Evolutionary conservation across 106 monocot genomes (phyloP).

Genomic region (Allium cepa): DNA sequence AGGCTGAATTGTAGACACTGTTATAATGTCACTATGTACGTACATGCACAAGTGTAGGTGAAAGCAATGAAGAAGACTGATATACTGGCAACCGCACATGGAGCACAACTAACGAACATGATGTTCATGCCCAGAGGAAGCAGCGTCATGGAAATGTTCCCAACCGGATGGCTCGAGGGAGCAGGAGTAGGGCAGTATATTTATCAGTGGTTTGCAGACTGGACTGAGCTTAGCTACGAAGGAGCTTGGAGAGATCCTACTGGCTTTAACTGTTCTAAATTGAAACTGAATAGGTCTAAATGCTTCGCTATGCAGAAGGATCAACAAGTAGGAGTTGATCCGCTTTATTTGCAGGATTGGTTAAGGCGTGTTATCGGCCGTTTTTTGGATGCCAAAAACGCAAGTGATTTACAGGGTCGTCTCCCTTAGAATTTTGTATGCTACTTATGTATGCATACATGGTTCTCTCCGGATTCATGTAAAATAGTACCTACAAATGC

Average conservation of each 20-base stretch:
- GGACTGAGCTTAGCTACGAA: conserved; percentile 9
- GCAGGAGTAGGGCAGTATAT: conserved; percentile 21
- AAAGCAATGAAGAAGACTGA: conserved; percentile 14
- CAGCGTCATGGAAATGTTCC: conserved; percentile 26
- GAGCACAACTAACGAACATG: conserved; percentile 26
- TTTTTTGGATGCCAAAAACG: neutral
- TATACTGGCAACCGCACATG: conserved; percentile 16
- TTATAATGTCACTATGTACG: conserved; percentile 5
- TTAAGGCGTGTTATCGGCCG: neutral
- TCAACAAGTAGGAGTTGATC: conserved; percentile 8
- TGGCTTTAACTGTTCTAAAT: neutral
- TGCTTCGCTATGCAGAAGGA: conserved; percentile 19
- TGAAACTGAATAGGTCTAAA: neutral
- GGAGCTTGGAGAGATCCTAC: conserved; percentile 10
- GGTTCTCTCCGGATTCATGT: too few species aligned
- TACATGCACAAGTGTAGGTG: conserved; percentile 6
- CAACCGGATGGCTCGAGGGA: conserved; percentile 18
- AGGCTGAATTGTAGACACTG: conserved; percentile 5
- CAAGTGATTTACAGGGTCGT: too few species aligned
- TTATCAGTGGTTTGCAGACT: conserved; percentile 12
- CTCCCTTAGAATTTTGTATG: too few species aligned
- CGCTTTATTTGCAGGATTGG: conserved; percentile 5
- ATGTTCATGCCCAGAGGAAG: conserved; percentile 23
- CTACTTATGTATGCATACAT: too few species aligned
- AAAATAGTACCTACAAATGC: too few species aligned